phyloP scores from a whole-genome alignment of 345 rosid species.

The Punica granatum region DNA sequence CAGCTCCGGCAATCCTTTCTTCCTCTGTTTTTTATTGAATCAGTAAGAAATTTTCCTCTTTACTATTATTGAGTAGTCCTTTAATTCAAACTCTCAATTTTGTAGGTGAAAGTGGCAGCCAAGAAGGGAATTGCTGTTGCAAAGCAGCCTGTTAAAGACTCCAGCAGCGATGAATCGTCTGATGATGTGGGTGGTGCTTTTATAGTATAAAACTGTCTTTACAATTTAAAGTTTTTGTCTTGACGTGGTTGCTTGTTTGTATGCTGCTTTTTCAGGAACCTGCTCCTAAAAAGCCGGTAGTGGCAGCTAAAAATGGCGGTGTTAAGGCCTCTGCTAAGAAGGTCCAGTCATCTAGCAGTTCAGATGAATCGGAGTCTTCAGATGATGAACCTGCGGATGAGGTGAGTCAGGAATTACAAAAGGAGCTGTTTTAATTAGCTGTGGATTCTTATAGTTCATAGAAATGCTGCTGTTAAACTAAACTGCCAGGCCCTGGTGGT shows the following conservation, averaged over 20 bases:
- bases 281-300: constrained; percentile 26
- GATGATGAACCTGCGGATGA: constrained; percentile 37
- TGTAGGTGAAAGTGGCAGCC: constrained; percentile 3
- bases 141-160: constrained; percentile 4
- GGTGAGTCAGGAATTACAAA: constrained; percentile 11
- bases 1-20: not conserved
- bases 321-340: constrained; percentile 23
- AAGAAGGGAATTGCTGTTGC: constrained; percentile 2
- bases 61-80: not conserved
- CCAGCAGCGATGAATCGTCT: constrained; percentile 4
- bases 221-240: not conserved
- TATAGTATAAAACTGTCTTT: not conserved
- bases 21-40: not conserved
- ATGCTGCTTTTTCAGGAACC: constrained; percentile 24
- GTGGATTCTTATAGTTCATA: not conserved
- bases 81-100: not conserved
- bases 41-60: not conserved
- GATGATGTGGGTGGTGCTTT: constrained; percentile 4
- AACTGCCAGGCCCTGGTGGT: not conserved
- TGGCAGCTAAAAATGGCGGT: constrained; percentile 31
- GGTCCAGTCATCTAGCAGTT: constrained; percentile 32
- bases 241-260: not conserved
- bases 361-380: constrained; percentile 33
- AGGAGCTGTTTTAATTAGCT: not conserved
- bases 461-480: not conserved